Percentiles rank a stretch among this genome's conserved stretches.
Evolutionary conservation across 164 flowering plant genomes (phyloP).

Genomic region (Euptelea pleiosperma): DNA sequence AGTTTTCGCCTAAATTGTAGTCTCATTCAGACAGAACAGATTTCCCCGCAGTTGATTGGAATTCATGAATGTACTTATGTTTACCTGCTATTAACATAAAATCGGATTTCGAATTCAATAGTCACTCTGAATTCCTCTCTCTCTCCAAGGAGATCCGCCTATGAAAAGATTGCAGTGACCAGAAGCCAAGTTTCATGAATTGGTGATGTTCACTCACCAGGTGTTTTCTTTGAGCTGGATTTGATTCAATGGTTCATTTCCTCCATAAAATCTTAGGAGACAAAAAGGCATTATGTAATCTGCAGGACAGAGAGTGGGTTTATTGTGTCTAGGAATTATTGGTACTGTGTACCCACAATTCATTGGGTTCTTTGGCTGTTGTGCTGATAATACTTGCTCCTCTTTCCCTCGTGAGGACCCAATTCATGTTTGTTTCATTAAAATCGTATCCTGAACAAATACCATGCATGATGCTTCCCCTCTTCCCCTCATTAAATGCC

Average conservation of each 20-base stretch:
- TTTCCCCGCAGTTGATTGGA: background rate
- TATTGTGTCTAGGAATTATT: too few relatives aligned
- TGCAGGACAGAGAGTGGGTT: too few relatives aligned
- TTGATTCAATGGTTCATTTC: too few relatives aligned
- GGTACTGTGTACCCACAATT: too few relatives aligned
- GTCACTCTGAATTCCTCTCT: too few relatives aligned
- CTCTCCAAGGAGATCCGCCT: too few relatives aligned
- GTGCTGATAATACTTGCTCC: background rate
- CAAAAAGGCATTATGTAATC: constrained; percentile 4
- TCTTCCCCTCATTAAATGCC: background rate
- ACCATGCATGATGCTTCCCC: background rate
- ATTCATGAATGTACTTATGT: background rate
- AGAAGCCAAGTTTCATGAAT: too few relatives aligned
- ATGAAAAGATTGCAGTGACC: too few relatives aligned
- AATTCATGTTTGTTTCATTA: constrained; percentile 4
- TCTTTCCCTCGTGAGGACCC: constrained; percentile 9
- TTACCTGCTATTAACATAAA: background rate
- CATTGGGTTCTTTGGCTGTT: background rate
- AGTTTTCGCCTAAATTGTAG: background rate
- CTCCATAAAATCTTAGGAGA: background rate
- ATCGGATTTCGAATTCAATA: background rate
- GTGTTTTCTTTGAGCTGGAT: too few relatives aligned
- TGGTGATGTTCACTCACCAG: too few relatives aligned
- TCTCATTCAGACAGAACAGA: constrained; percentile 2
- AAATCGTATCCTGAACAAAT: background rate